Base-by-base conservation (phyloP, 306 rosid species). In the Casuarina cunninghamiana region DNA sequence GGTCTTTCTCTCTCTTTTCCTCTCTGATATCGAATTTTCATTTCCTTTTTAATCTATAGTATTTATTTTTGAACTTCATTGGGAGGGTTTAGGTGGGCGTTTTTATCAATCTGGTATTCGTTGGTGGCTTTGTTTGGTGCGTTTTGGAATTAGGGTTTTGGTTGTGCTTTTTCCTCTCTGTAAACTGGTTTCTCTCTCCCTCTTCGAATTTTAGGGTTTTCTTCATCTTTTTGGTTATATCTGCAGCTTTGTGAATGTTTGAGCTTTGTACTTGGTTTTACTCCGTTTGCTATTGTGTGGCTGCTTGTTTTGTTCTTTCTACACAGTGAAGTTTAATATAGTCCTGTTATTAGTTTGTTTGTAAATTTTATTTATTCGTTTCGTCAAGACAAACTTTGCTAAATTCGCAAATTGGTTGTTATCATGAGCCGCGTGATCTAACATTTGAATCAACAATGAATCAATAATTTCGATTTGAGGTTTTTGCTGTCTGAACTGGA, bases 1-100 rank as follows among this genome's bases (percentile, higher is more conserved):
- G 50, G 51, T 41, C 69, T 81, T 26, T 74, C 44, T 67, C 35
- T 66, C 13, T 16, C 43, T 74, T 45, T 46, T 5, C 19, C 73
- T 16, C 12, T 42, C 53, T 69, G 49, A 9, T 53, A 45, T 68
- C 49, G 5, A 37, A n/a, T 35, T 26, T 48, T 48, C 51, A 9
- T 21, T 66, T 8, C 37, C 55, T 21, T 6, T 39, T 35, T 50
- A 10, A 48, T 46, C 12, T 9, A 58, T 4, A 58, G 26, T 53
- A 54, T 41, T 43, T 19, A 41, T 43, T 67, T 44, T 73, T 32
- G 53, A 78, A 66, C 62, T 49, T 74, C 53, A 70, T 67, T 80
- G 61, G 38, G 46, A 49, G 68, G 55, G 38, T 54, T 79, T 60
- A 38, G 86, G 81, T 79, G 45, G 69, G 81, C 10, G 12, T 41